These are phyloP conservation scores for Boletellus deceptivus DNA, from an alignment of 1,284 basidiomycete genomes.

Conservation along the genomic window DNA sequence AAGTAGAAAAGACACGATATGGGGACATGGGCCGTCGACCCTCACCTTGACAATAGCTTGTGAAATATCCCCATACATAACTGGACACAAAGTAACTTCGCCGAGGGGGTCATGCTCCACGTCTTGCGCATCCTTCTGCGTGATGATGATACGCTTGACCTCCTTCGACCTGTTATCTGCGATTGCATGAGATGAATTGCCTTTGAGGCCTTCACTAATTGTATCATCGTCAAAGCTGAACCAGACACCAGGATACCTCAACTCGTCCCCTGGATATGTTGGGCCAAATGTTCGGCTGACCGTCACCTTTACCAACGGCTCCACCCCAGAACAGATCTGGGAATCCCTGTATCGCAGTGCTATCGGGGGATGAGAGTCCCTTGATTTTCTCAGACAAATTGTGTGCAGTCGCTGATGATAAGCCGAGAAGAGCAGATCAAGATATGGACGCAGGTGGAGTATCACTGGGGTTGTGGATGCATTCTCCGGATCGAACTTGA, in stretches of 20 bases:
- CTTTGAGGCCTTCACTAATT: conserved; percentile 50
- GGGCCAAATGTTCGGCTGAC: conserved; percentile 81
- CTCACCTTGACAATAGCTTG: conserved; percentile 64
- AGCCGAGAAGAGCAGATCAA: conserved; percentile 79
- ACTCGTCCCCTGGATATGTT: conserved; percentile 75
- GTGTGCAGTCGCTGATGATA: conserved; percentile 74
- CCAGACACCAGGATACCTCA: conserved; percentile 80
- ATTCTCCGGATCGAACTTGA: conserved; percentile 79
- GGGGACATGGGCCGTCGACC: background rate
- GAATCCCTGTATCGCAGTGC: conserved; percentile 68
- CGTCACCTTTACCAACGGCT: conserved; percentile 60
- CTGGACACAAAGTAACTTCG: conserved; percentile 59
- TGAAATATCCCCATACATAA: conserved; percentile 71
- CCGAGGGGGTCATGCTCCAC: conserved; percentile 62
- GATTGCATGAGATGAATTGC: conserved; percentile 32
- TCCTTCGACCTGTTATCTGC: conserved; percentile 65
- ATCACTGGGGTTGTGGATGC: conserved; percentile 73
- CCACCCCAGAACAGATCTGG: conserved; percentile 56
- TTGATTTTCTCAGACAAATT: conserved; percentile 65
- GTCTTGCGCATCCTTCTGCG: conserved; percentile 60
- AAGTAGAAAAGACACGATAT: background rate
- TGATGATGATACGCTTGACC: conserved; percentile 72
- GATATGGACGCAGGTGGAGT: conserved; percentile 72
- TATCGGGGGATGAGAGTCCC: conserved; percentile 61
- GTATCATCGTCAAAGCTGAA: conserved; percentile 77